A percentile compares a stretch with the other conserved stretches of the same genome.
Evolutionary conservation across 495 filamentous ascomycete genomes (phyloP).

Genomic region (Trichodelitschia bisporula): DNA sequence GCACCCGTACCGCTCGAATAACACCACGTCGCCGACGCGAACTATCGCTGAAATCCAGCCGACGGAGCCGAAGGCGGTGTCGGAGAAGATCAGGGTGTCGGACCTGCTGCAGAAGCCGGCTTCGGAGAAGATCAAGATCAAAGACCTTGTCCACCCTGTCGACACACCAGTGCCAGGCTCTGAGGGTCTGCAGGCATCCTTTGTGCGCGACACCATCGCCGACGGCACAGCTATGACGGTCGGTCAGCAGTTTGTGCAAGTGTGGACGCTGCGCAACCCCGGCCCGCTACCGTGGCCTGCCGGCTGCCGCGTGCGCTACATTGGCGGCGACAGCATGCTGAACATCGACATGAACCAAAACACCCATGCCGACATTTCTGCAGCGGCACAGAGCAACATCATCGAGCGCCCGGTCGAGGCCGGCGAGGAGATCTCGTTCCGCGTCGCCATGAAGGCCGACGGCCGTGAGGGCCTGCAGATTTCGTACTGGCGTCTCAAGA

Average conservation of each 20-base stretch:
- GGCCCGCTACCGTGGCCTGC: constrained; percentile 61
- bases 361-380: constrained; percentile 43
- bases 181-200: constrained; percentile 27
- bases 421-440: constrained; percentile 56
- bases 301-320: constrained; percentile 73
- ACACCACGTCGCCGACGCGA: constrained; percentile 37
- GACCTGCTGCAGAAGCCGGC: constrained; percentile 13
- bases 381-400: constrained; percentile 59
- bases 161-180: constrained; percentile 2
- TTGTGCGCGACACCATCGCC: constrained; percentile 46
- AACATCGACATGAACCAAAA: constrained; percentile 57
- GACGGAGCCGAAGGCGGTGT: constrained; percentile 11
- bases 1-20: too few relatives aligned
- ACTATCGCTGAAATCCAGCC: constrained; percentile 51
- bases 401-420: constrained; percentile 39
- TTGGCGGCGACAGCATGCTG: constrained; percentile 89
- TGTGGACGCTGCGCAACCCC: constrained; percentile 76
- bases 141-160: constrained; percentile 10
- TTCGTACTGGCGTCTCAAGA: constrained; percentile 90
- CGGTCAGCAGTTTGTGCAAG: constrained; percentile 56
- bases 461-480: constrained; percentile 46
- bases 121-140: constrained; percentile 12
- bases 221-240: constrained; percentile 53
- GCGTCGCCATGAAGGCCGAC: constrained; percentile 61
- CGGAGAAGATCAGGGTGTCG: constrained; percentile 18